phyloP scores from a whole-genome alignment of 2,329 filamentous ascomycete species.

The Aspergillus spinulosporus region DNA sequence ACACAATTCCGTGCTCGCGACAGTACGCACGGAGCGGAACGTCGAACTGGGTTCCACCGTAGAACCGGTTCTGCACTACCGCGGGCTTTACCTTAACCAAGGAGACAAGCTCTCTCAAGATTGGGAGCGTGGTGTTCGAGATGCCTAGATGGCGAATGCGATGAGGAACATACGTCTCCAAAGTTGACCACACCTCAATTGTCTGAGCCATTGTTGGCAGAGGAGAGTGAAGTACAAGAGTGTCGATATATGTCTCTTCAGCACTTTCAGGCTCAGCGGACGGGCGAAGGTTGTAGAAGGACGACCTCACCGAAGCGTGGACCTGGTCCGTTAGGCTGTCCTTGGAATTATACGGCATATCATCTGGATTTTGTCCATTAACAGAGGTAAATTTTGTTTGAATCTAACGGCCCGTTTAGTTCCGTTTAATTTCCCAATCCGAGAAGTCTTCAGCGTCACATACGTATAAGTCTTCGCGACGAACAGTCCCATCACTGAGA shows the following conservation, averaged over 20 bases:
- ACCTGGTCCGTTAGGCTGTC: constrained; percentile 65
- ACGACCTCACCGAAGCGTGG: constrained; percentile 65
- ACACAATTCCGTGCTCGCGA: constrained; percentile 52
- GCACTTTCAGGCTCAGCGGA: constrained; percentile 25
- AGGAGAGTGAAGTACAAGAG: constrained; percentile 60
- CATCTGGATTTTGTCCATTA: constrained; percentile 59
- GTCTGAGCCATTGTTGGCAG: constrained; percentile 54
- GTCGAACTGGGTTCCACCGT: constrained; percentile 61
- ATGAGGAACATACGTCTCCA: constrained; percentile 67
- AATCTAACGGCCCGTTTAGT: constrained; percentile 48
- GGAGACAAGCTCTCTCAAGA: constrained; percentile 55
- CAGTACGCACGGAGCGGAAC: constrained; percentile 59
- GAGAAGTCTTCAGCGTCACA: constrained; percentile 25
- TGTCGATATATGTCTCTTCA: constrained; percentile 57
- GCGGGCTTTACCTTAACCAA: constrained; percentile 54
- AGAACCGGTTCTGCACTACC: constrained; percentile 77
- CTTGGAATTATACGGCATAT: constrained; percentile 63
- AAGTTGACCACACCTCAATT: constrained; percentile 63
- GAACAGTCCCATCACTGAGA: constrained; percentile 60
- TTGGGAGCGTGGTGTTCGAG: constrained; percentile 66
- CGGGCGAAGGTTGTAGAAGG: constrained; percentile 60
- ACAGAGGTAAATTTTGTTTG: constrained; percentile 81
- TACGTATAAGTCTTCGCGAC: constrained; percentile 64
- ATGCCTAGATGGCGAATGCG: constrained; percentile 69
- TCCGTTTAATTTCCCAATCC: neutral